Evolutionary conservation across 202 grass and related monocot species (phyloP).

Genomic region (Saccharum hybrid): DNA sequence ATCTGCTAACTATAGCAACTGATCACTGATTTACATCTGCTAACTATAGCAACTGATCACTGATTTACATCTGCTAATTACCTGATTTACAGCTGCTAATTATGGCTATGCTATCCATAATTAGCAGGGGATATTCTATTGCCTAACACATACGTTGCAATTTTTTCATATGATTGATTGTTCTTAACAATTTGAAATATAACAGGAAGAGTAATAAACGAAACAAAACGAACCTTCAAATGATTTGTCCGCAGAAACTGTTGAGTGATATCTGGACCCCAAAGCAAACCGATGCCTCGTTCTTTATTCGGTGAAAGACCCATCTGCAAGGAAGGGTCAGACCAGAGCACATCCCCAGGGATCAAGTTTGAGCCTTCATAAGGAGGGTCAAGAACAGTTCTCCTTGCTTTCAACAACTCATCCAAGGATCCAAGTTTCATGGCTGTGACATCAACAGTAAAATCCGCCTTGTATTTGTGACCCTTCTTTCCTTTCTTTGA

Average conservation of each 20-base stretch:
- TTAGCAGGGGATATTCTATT: too few relatives aligned
- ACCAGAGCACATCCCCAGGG: constrained; percentile 97
- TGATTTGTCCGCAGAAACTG: constrained; percentile 82
- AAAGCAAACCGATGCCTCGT: constrained; percentile 92
- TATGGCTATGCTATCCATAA: too few relatives aligned
- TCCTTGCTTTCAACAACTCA: constrained; percentile 82
- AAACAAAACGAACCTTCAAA: constrained; percentile 70
- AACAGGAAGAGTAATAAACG: constrained; percentile 1
- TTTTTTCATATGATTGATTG: not conserved
- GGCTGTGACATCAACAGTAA: constrained; percentile 34
- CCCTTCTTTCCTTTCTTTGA: constrained; percentile 77
- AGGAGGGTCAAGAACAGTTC: constrained; percentile 87
- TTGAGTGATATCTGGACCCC: constrained; percentile 95
- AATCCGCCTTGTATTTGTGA: constrained; percentile 51
- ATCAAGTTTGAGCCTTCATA: constrained; percentile 90
- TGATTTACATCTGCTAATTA: too few relatives aligned
- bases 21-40: too few relatives aligned
- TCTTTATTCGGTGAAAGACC: constrained; percentile 89
- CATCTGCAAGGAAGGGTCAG: constrained; percentile 72
- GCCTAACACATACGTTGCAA: too few relatives aligned
- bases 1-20: too few relatives aligned
- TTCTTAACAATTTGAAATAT: not conserved
- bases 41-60: too few relatives aligned
- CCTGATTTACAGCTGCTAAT: too few relatives aligned
- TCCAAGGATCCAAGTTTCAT: constrained; percentile 91